phyloP scores from a whole-genome alignment of 768 basidiomycete species.

The Porphyrellus cyaneotinctus region DNA sequence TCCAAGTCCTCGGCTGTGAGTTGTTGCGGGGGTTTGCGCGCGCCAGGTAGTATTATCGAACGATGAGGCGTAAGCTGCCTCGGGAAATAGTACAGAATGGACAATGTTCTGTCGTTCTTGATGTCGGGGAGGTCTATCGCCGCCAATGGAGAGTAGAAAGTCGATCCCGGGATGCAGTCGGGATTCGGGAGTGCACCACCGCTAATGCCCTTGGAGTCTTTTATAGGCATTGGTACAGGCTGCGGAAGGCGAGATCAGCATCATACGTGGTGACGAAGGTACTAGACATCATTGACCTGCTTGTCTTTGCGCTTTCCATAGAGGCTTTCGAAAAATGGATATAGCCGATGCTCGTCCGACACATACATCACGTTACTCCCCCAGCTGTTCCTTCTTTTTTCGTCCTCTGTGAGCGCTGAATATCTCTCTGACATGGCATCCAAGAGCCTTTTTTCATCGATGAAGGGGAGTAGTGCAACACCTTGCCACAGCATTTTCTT shows the following conservation, averaged over 20 bases:
- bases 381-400: constrained; percentile 78
- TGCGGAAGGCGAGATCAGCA: constrained; percentile 33
- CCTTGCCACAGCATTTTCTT: constrained; percentile 99
- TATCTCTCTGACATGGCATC: constrained; percentile 75
- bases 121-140: constrained; percentile 69
- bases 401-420: constrained; percentile 68
- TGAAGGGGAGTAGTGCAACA: constrained; percentile 94
- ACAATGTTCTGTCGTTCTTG: constrained; percentile 80
- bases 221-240: constrained; percentile 70
- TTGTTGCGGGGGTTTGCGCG: constrained; percentile 51
- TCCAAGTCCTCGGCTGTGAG: constrained; percentile 69
- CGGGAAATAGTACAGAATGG: constrained; percentile 86
- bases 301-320: constrained; percentile 84
- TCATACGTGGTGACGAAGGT: not conserved
- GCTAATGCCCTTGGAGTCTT: constrained; percentile 70
- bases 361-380: constrained; percentile 83
- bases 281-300: constrained; percentile 49
- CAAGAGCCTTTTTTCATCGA: constrained; percentile 78
- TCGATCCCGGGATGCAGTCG: constrained; percentile 87
- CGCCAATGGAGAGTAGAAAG: constrained; percentile 73
- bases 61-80: constrained; percentile 81
- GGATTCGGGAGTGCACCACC: constrained; percentile 82
- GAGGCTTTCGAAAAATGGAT: constrained; percentile 80
- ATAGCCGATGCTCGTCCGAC: constrained; percentile 78
- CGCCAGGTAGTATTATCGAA: constrained; percentile 76